Base-by-base conservation (phyloP, 306 rosid genomes). In the Quercus robur region DNA sequence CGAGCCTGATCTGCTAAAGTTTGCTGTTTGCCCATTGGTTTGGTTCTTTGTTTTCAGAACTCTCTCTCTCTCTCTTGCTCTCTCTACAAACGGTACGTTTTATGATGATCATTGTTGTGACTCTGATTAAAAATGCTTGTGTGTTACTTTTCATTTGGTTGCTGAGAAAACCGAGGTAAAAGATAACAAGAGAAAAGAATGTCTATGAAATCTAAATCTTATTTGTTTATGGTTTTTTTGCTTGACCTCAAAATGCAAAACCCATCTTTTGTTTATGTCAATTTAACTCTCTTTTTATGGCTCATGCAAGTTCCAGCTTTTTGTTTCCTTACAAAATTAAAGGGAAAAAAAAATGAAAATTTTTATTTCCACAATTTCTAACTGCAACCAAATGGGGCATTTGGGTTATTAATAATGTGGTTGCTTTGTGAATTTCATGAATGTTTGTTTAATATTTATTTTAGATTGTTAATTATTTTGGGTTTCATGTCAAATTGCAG, bases 401-500 rank as follows among this genome's bases (percentile, higher is more conserved):
- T 66, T 67, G 44, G 71, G 12, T 67, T 9, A 31, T 63, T 17
- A 5, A 31, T 17, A 35, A 19, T 33, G 71, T 31, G 71, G 18
- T 66, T 31, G 5, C 49, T 66, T 66, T 31, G 5, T 3, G 33
- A 17, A 20, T 59, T 18, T 33, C 19, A 18, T 15, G 19, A 31
- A 31, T 5, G 3, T 33, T 66, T 31, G 46, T 66, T 17, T 18
- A 33, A 3, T 66, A 31, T 6, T 31, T 4, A 4, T 61, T 61
- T 23, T 58, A n/a, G 5, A 58, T 61, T 25, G 46, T 64, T 64
- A 19, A 28, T 26, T 30, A 59, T 19, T 10, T 21, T 72, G 4
- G 71, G 7, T 5, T 52, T 58, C 38, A 8, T 52, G 75, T 82
- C 56, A 19, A 21, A 72, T 73, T 44, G 25, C 75, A 71, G 81